Evolutionary conservation across 1,284 basidiomycete species (phyloP).

Genomic region (Ceratobasidium sp.): DNA sequence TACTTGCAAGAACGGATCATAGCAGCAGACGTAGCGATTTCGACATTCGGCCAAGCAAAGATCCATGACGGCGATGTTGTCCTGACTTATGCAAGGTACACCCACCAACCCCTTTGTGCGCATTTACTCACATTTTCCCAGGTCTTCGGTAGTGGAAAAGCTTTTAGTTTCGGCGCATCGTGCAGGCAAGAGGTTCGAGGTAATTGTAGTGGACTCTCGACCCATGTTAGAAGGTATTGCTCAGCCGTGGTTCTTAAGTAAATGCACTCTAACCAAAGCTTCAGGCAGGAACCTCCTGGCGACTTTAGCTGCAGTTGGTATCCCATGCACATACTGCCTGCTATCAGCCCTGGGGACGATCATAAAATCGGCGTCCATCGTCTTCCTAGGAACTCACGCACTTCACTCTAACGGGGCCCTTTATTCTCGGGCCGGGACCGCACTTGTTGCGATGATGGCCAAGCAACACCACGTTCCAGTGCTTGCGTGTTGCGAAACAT

Average conservation of each 20-base stretch:
- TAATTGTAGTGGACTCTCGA: slow-evolving; percentile 94
- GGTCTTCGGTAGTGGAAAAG: slow-evolving; percentile 95
- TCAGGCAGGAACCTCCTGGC: slow-evolving; percentile 84
- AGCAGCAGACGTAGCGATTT: slow-evolving; percentile 93
- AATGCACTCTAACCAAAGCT: not conserved
- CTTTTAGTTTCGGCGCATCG: slow-evolving; percentile 84
- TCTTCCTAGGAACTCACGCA: slow-evolving; percentile 94
- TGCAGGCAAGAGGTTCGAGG: slow-evolving; percentile 82
- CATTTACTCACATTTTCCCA: slow-evolving; percentile 54
- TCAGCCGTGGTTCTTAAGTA: not conserved
- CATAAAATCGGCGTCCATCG: slow-evolving; percentile 81
- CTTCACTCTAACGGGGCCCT: slow-evolving; percentile 96
- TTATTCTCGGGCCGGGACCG: slow-evolving; percentile 94
- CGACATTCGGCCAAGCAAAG: slow-evolving; percentile 88
- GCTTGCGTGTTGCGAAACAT: slow-evolving; percentile 97
- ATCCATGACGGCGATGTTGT: slow-evolving; percentile 95
- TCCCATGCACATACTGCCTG: slow-evolving; percentile 92
- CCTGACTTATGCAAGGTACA: slow-evolving; percentile 89
- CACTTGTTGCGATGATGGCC: slow-evolving; percentile 96
- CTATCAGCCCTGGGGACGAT: slow-evolving; percentile 89
- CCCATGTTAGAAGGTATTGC: slow-evolving; percentile 88
- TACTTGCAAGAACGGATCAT: slow-evolving; percentile 96
- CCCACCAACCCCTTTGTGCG: slow-evolving; percentile 47
- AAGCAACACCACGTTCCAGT: slow-evolving; percentile 91
- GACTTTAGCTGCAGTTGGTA: slow-evolving; percentile 76